Base-by-base conservation (phyloP, 257 asterid genomes). In the Ocimum tenuiflorum region DNA sequence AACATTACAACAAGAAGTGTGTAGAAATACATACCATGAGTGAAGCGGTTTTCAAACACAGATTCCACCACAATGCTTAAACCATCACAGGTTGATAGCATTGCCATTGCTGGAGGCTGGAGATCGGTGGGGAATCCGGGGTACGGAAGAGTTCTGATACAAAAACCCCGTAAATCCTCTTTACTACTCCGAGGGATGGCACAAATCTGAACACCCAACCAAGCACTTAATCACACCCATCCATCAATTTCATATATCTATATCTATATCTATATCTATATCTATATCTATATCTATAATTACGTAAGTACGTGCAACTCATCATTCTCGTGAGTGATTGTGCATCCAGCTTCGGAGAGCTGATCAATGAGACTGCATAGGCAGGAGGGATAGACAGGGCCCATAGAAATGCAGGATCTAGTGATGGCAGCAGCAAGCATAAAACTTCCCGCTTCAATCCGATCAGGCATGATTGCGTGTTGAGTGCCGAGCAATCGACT, bases 101-200 rank as follows among this genome's bases (percentile, higher is more conserved):
- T 65, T 19, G 84, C 84, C 78, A 76, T 70, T 6, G 78, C 65
- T 29, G 46, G 79, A n/a, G 76, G 80, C 48, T 79, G 87, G 70
- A 82, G 82, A 71, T 82, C 84, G 4, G 84, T 82, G 0, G 84
- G 80, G 75, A 82, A 82, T 71, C 78, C 82, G 3, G 82, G 87
- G 51, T 62, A 78, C 23, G 83, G 83, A 24, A n/a, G 70, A 0
- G 80, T 78, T 70, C 8, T 70, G 10, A 73, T 13, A 46, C 24
- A 77, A 57, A 81, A 66, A 45, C 80, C 80, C 48, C 7, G 58
- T 58, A 62, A 62, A 27, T 73, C 76, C 19, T 46, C 70, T 38
- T 24, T 13, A 42, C 65, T 62, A 14, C 47, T 66, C 39, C 41
- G 29, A 46, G 29, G 45, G n/a, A 63, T 27, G 22, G 73, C 81